Percentiles rank a stretch among this genome's conserved stretches.
These are phyloP conservation scores for Fraxinus ornus DNA, from an alignment of 305 asterid genomes.

Conservation along the genomic window DNA sequence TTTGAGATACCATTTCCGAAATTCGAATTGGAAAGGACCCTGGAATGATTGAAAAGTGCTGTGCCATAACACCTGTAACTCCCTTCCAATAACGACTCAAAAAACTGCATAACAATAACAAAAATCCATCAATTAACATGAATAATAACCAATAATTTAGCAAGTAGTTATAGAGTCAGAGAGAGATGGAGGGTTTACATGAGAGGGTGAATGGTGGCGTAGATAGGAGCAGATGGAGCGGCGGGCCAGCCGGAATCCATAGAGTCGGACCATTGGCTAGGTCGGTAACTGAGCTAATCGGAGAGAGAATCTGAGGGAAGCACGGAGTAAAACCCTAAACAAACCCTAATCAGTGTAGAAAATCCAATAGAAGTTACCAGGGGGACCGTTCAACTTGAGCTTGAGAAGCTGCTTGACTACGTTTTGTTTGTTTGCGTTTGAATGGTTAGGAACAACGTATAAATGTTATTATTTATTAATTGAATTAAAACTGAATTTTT, in stretches of 20 bases:
- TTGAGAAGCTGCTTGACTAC: too few species aligned
- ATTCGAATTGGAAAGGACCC: slow-evolving; percentile 37
- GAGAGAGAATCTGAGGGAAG: too few species aligned
- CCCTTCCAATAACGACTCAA: slow-evolving; percentile 34
- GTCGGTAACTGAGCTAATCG: background rate
- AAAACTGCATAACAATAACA: slow-evolving; percentile 37
- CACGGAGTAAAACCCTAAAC: too few species aligned
- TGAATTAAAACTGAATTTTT: too few species aligned
- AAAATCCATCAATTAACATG: background rate
- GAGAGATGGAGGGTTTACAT: slow-evolving; percentile 24
- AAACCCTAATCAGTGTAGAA: too few species aligned
- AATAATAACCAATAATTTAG: background rate
- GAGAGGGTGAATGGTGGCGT: slow-evolving; percentile 31
- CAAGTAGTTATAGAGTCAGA: background rate
- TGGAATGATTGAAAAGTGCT: slow-evolving; percentile 33
- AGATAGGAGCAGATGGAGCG: slow-evolving; percentile 47
- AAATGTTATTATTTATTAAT: too few species aligned
- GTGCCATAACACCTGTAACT: slow-evolving; percentile 48
- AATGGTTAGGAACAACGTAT: too few species aligned
- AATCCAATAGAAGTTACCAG: too few species aligned
- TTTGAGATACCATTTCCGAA: slow-evolving; percentile 45
- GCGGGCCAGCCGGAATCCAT: slow-evolving; percentile 62
- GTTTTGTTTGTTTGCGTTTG: too few species aligned
- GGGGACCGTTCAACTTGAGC: too few species aligned
- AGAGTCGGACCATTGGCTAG: slow-evolving; percentile 63